Percentiles rank a stretch among this genome's conserved stretches.
Evolutionary conservation across 179 eudicot species (phyloP).

Genomic region (Pouteria campechiana): DNA sequence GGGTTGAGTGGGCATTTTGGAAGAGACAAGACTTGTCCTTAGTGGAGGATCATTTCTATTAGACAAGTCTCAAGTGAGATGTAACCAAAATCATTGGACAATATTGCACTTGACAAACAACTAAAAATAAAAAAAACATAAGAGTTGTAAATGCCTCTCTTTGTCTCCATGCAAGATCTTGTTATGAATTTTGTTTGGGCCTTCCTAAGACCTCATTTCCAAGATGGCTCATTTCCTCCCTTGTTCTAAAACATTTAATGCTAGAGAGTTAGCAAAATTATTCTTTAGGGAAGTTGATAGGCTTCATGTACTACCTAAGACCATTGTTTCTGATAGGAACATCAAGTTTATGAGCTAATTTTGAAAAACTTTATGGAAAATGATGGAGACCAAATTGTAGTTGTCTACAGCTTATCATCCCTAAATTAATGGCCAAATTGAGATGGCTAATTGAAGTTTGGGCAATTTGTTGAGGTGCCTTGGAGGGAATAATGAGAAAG

Average conservation of each 20-base stretch:
- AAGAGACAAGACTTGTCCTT: no score
- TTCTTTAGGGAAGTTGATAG: not conserved
- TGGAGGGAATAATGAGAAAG: not conserved
- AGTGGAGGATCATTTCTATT: no score
- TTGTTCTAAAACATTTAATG: no score
- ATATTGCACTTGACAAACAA: no score
- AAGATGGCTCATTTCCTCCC: not conserved
- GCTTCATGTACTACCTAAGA: not conserved
- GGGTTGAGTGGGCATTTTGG: no score
- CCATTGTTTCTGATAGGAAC: not conserved
- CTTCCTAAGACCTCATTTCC: no score
- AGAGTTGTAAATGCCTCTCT: no score
- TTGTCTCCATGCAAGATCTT: no score
- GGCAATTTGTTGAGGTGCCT: not conserved
- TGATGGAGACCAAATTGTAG: not conserved
- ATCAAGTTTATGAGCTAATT: not conserved
- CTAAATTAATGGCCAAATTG: not conserved
- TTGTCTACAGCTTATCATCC: not conserved
- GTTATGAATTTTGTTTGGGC: no score
- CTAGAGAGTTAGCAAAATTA: not conserved
- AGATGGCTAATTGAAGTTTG: not conserved
- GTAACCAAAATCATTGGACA: no score
- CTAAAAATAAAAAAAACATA: no score
- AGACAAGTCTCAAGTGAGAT: no score
- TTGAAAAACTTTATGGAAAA: not conserved